Evolutionary conservation across 208 protist genomes (phyloP).

Genomic region (Leptomonas pyrrhocoris): DNA sequence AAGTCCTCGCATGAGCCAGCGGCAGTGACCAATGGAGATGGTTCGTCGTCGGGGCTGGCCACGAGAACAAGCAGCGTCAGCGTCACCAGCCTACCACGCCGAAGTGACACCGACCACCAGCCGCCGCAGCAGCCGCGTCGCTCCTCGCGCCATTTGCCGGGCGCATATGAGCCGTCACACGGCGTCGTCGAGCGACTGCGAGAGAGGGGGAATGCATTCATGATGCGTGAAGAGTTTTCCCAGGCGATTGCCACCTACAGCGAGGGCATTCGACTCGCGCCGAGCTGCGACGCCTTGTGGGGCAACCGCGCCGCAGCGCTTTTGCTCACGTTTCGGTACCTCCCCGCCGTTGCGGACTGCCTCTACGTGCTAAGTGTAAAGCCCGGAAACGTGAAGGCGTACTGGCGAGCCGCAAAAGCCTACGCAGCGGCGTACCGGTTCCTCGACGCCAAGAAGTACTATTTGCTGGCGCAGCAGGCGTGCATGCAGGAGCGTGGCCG

Average conservation of each 20-base stretch:
- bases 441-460: constrained; percentile 51
- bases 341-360: constrained; percentile 70
- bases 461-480: constrained; percentile 47
- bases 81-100: neutral
- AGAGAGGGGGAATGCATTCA: constrained; percentile 69
- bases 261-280: constrained; percentile 61
- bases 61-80: neutral
- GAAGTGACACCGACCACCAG: neutral
- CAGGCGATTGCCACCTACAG: constrained; percentile 67
- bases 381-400: constrained; percentile 57
- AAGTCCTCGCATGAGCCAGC: neutral
- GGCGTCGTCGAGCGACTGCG: constrained; percentile 29
- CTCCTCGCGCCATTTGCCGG: neutral
- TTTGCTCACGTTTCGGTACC: constrained; percentile 62
- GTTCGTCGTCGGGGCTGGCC: neutral
- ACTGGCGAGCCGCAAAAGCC: constrained; percentile 78
- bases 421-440: constrained; percentile 35
- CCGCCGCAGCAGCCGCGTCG: neutral
- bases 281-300: constrained; percentile 50
- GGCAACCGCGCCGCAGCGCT: constrained; percentile 83
- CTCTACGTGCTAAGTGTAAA: constrained; percentile 50
- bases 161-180: neutral
- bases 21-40: neutral
- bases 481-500: constrained; percentile 15
- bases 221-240: constrained; percentile 52